A percentile compares a stretch with the other conserved stretches of the same genome.
phyloP scores from a whole-genome alignment of 192 early-diverging fungal genomes.

The Rhizoclosmatium sp. region DNA sequence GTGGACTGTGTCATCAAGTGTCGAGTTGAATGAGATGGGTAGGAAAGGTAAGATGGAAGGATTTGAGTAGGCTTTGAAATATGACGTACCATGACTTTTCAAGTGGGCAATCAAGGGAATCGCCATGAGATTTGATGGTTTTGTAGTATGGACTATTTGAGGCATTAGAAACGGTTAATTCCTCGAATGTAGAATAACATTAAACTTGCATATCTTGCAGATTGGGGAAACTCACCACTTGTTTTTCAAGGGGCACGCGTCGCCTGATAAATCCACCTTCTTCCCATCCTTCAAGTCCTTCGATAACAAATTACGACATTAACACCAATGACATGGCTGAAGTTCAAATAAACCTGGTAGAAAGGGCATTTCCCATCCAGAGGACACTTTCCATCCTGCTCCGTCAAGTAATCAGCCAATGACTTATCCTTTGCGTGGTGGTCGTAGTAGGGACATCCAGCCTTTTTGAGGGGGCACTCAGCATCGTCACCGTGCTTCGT shows the following conservation, averaged over 20 bases:
- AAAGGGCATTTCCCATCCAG: conserved; percentile 25
- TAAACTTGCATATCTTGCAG: too few relatives aligned
- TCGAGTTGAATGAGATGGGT: neutral
- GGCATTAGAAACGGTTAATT: neutral
- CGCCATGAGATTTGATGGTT: conserved; percentile 17
- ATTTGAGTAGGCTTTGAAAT: neutral
- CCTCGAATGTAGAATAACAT: neutral
- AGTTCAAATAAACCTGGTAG: conserved; percentile 15
- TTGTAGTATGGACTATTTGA: conserved; percentile 23
- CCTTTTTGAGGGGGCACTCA: conserved; percentile 30
- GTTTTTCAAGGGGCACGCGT: conserved; percentile 24
- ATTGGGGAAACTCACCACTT: neutral
- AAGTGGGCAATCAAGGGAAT: conserved; percentile 12
- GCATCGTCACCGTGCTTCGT: neutral
- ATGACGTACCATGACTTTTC: conserved; percentile 26
- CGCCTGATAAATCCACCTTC: neutral
- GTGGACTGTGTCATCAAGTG: neutral
- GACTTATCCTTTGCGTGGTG: conserved; percentile 9
- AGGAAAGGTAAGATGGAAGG: neutral
- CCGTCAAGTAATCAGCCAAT: conserved; percentile 13
- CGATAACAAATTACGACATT: neutral
- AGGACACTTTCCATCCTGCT: conserved; percentile 29
- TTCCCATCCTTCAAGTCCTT: conserved; percentile 24
- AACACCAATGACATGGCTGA: neutral
- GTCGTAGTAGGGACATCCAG: conserved; percentile 27